phyloP scores from a whole-genome alignment of 2,329 filamentous ascomycete species.

The Penicillium concentricum region DNA sequence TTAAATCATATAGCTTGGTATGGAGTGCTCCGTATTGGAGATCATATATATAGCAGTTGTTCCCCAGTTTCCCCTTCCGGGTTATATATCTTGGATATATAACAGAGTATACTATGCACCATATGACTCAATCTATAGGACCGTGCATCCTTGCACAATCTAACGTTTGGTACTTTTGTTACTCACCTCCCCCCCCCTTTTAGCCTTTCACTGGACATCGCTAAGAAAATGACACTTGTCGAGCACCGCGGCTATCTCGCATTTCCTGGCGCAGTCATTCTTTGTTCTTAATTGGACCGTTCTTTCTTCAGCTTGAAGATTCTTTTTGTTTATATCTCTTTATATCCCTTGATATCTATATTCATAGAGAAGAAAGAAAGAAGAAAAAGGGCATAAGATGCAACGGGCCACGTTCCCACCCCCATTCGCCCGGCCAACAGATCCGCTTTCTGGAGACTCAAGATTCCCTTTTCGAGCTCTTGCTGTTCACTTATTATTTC shows the following conservation, averaged over 20 bases:
- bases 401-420: slow-evolving; percentile 7
- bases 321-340: background rate
- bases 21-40: too few species aligned
- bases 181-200: background rate
- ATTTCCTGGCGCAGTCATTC: background rate
- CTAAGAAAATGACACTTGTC: background rate
- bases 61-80: too few species aligned
- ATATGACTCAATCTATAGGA: background rate
- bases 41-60: too few species aligned
- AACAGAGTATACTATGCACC: background rate
- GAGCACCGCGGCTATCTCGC: background rate
- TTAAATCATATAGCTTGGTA: too few species aligned
- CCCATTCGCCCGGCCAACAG: slow-evolving; percentile 7
- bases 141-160: background rate
- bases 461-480: slow-evolving; percentile 18
- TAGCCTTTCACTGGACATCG: background rate
- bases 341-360: too few species aligned
- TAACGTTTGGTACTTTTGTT: background rate
- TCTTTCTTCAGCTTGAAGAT: background rate
- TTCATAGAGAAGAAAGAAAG: background rate
- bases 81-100: background rate
- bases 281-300: background rate
- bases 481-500: slow-evolving; percentile 12
- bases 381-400: background rate
- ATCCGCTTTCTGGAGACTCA: slow-evolving; percentile 18